A percentile compares a stretch with the other conserved stretches of the same genome.
Conservation (phyloP, 768 basidiomycete species). For the Russula griseocarnosa region DNA sequence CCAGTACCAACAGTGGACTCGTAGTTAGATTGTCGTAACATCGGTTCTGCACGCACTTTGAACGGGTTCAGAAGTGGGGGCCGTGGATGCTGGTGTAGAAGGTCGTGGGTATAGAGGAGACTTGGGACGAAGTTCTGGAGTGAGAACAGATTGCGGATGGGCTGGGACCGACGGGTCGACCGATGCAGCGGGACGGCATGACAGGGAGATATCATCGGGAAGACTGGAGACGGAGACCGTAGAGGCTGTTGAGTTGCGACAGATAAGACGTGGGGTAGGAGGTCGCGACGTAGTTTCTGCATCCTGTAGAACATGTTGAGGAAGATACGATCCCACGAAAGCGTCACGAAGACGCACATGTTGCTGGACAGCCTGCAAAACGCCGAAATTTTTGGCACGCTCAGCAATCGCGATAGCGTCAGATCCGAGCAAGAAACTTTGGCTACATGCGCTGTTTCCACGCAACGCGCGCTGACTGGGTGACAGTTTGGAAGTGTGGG, state of each 20-base stretch:
- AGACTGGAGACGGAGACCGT: conserved; percentile 27
- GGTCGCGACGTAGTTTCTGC: conserved; percentile 27
- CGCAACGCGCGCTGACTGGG: conserved; percentile 28
- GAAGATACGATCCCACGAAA: conserved; percentile 37
- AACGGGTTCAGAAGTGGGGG: conserved; percentile 1
- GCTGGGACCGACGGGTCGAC: conserved; percentile 29
- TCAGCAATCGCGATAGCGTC: conserved; percentile 41
- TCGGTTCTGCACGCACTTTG: conserved; percentile 37
- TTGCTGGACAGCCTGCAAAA: conserved; percentile 59
- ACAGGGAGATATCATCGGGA: conserved; percentile 23
- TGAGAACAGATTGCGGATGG: conserved; percentile 32
- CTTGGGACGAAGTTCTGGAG: conserved; percentile 17
- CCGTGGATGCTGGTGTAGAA: not conserved
- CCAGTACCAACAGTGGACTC: conserved; percentile 48
- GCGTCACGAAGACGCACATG: conserved; percentile 60
- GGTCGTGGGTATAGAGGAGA: not conserved
- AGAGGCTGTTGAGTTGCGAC: conserved; percentile 44
- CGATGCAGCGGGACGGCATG: conserved; percentile 14
- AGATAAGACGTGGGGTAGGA: conserved; percentile 36
- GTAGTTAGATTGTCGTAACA: conserved; percentile 25
- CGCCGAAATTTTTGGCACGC: conserved; percentile 44
- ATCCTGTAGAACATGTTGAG: conserved; percentile 17
- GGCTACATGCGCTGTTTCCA: conserved; percentile 50
- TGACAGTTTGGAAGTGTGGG: conserved; percentile 32
- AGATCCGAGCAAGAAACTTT: conserved; percentile 52